Percentiles rank a stretch among this genome's conserved stretches.
These are phyloP conservation scores for Apiospora rasikravindrae DNA, from an alignment of 2,329 filamentous ascomycete species.

Conservation along the genomic window DNA sequence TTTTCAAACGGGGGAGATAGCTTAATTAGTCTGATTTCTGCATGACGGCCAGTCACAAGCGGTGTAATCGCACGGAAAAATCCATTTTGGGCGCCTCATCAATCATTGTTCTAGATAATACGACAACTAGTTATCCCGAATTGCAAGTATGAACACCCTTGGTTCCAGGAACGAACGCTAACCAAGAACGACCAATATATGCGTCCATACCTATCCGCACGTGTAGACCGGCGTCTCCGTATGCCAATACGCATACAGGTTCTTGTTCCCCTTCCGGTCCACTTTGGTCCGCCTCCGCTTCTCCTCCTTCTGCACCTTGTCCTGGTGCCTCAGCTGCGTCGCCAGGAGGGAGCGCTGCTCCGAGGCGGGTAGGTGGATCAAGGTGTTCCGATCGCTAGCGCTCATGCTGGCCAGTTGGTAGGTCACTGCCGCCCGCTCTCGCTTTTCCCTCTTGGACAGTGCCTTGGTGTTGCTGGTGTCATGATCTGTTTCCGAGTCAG, in stretches of 20 bases:
- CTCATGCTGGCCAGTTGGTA: constrained; percentile 32
- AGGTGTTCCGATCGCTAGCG: constrained; percentile 29
- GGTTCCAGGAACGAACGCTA: not conserved
- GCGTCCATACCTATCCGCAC: constrained; percentile 33
- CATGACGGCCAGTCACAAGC: too few relatives aligned
- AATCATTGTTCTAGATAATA: not conserved
- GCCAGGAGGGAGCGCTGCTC: constrained; percentile 32
- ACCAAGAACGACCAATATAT: not conserved
- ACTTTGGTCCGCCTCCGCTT: constrained; percentile 32
- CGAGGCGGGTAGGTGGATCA: constrained; percentile 31
- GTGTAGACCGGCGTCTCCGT: constrained; percentile 40
- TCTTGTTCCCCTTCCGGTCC: constrained; percentile 42
- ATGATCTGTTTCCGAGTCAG: not conserved
- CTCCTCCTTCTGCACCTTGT: constrained; percentile 35
- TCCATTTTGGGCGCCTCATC: too few relatives aligned
- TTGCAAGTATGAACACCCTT: too few relatives aligned
- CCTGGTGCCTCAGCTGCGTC: constrained; percentile 28
- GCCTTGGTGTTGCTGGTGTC: not conserved
- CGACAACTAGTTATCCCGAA: not conserved
- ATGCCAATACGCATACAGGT: constrained; percentile 34
- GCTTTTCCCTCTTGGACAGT: constrained; percentile 27
- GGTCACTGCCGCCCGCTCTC: constrained; percentile 27
- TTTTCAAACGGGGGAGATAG: too few relatives aligned
- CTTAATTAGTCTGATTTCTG: too few relatives aligned
- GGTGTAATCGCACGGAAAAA: too few relatives aligned